Evolutionary conservation across 2,329 filamentous ascomycete genomes (phyloP).

Genomic region (Alternaria sp.): DNA sequence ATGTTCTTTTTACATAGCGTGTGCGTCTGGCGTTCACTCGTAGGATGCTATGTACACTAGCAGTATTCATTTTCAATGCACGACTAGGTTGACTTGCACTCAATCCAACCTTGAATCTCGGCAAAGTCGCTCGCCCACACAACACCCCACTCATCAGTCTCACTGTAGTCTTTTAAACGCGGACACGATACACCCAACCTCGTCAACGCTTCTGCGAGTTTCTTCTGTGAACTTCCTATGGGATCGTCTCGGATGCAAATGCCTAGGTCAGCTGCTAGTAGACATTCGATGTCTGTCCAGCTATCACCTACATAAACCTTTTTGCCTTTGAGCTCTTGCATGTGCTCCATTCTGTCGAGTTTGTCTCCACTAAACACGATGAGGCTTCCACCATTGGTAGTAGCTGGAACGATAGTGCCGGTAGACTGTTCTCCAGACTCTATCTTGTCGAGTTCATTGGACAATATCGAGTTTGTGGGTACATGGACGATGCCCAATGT

Average conservation of each 20-base stretch:
- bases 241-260: slow-evolving; percentile 56
- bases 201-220: slow-evolving; percentile 46
- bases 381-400: slow-evolving; percentile 23
- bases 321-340: slow-evolving; percentile 15
- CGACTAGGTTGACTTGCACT: neutral
- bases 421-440: slow-evolving; percentile 20
- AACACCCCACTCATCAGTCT: slow-evolving; percentile 25
- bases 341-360: slow-evolving; percentile 34
- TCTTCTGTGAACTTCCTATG: slow-evolving; percentile 46
- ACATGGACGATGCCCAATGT: slow-evolving; percentile 10
- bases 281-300: slow-evolving; percentile 57
- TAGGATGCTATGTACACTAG: neutral
- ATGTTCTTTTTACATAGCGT: slow-evolving; percentile 8
- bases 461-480: slow-evolving; percentile 18
- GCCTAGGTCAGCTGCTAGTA: slow-evolving; percentile 57
- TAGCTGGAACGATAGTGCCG: slow-evolving; percentile 27
- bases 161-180: slow-evolving; percentile 27
- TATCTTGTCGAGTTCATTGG: slow-evolving; percentile 39
- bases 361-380: slow-evolving; percentile 55
- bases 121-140: slow-evolving; percentile 39
- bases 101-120: slow-evolving; percentile 21
- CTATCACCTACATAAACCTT: slow-evolving; percentile 60
- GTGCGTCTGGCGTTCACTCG: slow-evolving; percentile 15
- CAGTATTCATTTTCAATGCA: neutral
- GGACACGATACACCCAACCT: slow-evolving; percentile 41